Evolutionary conservation across 352 stramenopile genomes (phyloP), one percentile per base, ranked within the genome.

Genomic region (Phytophthora fragariae): DNA sequence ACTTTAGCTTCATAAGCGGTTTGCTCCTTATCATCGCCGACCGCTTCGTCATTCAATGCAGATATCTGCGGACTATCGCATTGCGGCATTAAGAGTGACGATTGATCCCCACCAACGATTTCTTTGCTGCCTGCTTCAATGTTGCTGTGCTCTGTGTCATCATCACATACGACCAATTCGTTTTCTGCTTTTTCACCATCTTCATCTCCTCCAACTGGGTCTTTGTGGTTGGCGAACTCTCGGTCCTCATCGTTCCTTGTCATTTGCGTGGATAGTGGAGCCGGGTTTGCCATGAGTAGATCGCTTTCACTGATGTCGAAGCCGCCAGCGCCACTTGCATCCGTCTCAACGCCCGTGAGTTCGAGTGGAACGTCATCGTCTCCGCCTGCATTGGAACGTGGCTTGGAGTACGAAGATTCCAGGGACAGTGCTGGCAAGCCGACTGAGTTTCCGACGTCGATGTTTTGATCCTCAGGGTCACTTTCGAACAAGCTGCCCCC

Each of bases 371-470:
- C 19, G 7, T 31, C 11, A 10, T 31, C 54, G 15, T 17, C 47
- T n/a, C 50, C 55, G 31, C 53, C 62, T n/a, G 55, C 52, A 50
- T 50, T 27, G 0, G 21, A 41, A 47, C 44, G 64, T 39, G 53
- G 33, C 31, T 31, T 50, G 6, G 52, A 11, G 15, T 63, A 31
- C 39, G 64, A 33, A 21, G 64, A 57, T 9, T 73, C 47, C 2
- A 65, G 8, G 4, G 65, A 63, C n/a, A 74, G 33, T 27, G 56
- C 37, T 35, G 66, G 57, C 10, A 75, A 44, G 21, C 73, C 68
- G 8, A 76, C n/a, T 12, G 63, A 75, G 12, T 56, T 52, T 5
- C 37, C 63, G 39, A 57, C 10, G 57, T 76, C 57, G 24, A 46
- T 60, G 24, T 6, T 46, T n/a, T 63, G 24, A 55, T 70, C 57